Evolutionary conservation across 2,329 filamentous ascomycete species (phyloP), one percentile per base, ranked within the genome.

Genomic region (Aspergillus sp.): DNA sequence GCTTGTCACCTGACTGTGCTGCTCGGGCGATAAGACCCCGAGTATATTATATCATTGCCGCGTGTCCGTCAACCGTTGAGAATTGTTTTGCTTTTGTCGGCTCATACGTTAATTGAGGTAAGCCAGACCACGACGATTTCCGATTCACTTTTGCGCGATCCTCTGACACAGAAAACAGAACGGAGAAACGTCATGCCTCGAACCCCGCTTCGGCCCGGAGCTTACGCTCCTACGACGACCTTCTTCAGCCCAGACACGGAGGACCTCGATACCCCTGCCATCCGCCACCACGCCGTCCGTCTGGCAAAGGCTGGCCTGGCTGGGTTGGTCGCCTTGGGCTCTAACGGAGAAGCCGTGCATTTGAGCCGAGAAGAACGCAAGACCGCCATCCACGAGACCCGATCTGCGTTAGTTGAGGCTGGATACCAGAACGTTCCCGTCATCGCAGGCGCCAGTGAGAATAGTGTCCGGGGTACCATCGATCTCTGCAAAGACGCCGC

Each of bases 161-260:
- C 19, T 19, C 19, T 19, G 19, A 19, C 19, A 19, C 19, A 19
- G 19, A 2, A 19, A 19, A 19, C 19, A 19, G 19, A 19, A 19
- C 19, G 19, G 19, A 19, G 19, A 19, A 19, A 19, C 19, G 19
- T 19, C 19, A 61, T 64, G 58, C 33, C 69, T 38, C 26, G 66
- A 49, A 77, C 73, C n/a, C 76, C 83, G 53, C 79, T 94, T 46
- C 84, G 85, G 40, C 83, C 84, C 60, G 87, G 88, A 64, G 89
- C 93, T 65, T 94, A 93, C 68, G 86, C 86, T 50, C 88, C 88
- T 28, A 91, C 86, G 50, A 88, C 93, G 82, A 94, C 88, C 60
- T 94, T 94, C 68, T 94, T 94, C 74, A 75, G 91, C 69, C 77
- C 84, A 5, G 78, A 83, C 54, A 93, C 86, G 41, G 88, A 94